Evolutionary conservation across 495 filamentous ascomycete species (phyloP), one percentile per base, ranked within the genome.

Genomic region (Immersiella caudata): DNA sequence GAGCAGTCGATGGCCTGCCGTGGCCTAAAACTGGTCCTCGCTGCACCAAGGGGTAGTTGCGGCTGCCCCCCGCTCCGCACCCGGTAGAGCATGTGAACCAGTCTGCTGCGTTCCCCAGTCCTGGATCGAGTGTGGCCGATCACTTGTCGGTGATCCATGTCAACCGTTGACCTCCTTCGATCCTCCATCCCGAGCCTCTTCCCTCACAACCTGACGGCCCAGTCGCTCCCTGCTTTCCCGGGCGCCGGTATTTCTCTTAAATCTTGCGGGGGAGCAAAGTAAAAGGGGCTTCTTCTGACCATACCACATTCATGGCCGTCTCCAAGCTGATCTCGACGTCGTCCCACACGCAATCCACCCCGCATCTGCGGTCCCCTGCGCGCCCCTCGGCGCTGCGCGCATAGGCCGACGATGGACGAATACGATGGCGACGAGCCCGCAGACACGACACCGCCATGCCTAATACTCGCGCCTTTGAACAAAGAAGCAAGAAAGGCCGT

Each of bases 381-480:
- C 9, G 36, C 67, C 67, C 55, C 50, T 57, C 62, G 14, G 20
- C 29, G 12, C 62, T 25, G 33, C 55, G 14, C 26, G 14, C 62
- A 20, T 1, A 60, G n/a, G 35, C 60, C 60, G n/a, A 24, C 35
- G 40, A 67, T 66, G 64, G 68, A 35, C 6, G 59, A 67, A 22
- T 59, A 63, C 68, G 22, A 64, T 1, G 52, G 22, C 18, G 56
- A 51, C 46, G 63, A 59, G 6, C 21, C 49, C 40, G 22, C 20
- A 49, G 20, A n/a, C 6, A 9, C 29, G 40, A 29, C 62, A 52
- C 54, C 29, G 61, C 75, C 70, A 5, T 36, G 26, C 20, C 75
- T 78, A 35, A 24, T 68, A 2, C 65, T 78, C 16, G 61, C 68
- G 6, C 69, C 75, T 18, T 25, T 70, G 51, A 73, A 78, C 60